Conservation (phyloP, 2,329 filamentous ascomycete species). For the Fusarium sp. region DNA sequence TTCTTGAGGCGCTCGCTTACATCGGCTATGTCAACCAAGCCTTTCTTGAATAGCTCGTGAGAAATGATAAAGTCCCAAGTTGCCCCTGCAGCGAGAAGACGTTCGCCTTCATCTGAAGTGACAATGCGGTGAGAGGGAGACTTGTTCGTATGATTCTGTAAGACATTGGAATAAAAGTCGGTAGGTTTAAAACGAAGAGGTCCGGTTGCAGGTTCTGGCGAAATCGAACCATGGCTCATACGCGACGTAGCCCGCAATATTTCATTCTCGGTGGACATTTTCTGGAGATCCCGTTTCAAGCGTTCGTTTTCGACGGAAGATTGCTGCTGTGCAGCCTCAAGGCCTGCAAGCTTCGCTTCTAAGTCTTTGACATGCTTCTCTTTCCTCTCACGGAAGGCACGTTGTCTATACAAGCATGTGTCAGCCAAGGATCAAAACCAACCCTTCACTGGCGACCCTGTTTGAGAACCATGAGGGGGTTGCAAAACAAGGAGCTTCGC, state of each 20-base stretch:
- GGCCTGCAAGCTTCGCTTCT: conserved; percentile 82
- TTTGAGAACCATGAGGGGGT: neutral
- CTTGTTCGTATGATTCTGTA: conserved; percentile 72
- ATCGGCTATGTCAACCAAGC: conserved; percentile 82
- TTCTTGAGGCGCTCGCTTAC: conserved; percentile 84
- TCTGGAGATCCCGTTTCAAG: conserved; percentile 85
- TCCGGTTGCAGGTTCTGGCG: conserved; percentile 68
- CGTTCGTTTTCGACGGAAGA: conserved; percentile 87
- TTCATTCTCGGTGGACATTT: conserved; percentile 90
- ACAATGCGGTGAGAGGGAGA: conserved; percentile 76
- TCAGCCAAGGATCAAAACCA: conserved; percentile 25
- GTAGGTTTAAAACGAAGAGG: conserved; percentile 79
- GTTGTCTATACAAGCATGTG: conserved; percentile 71
- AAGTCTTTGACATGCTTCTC: conserved; percentile 94
- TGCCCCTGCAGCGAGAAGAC: conserved; percentile 78
- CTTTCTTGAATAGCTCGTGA: conserved; percentile 81
- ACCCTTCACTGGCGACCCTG: neutral
- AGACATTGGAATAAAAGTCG: conserved; percentile 76
- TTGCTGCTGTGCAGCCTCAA: conserved; percentile 79
- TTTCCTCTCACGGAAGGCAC: conserved; percentile 95
- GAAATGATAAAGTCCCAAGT: conserved; percentile 91
- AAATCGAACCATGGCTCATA: conserved; percentile 56
- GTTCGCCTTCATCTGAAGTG: conserved; percentile 74
- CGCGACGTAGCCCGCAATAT: conserved; percentile 84
- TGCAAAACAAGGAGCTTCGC: neutral